Conservation (phyloP, 2,329 filamentous ascomycete genomes). For the Ascochyta koolunga region DNA sequence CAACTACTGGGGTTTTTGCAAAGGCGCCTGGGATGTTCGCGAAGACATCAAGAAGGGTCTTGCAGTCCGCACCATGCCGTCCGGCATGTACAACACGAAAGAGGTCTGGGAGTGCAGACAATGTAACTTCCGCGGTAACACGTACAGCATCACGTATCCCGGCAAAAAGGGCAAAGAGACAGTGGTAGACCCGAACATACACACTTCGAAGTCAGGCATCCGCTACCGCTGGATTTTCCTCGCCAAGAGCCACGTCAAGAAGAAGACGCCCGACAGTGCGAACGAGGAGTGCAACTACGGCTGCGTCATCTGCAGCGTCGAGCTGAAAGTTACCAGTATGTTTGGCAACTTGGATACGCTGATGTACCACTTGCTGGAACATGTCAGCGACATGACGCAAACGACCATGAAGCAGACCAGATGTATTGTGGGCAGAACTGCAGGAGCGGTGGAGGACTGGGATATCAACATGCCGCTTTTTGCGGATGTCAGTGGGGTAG, state of each 20-base stretch:
- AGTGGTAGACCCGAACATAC: slow-evolving; percentile 38
- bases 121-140: slow-evolving; percentile 44
- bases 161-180: slow-evolving; percentile 36
- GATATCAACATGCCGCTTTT: slow-evolving; percentile 47
- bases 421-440: slow-evolving; percentile 45
- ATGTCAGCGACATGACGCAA: slow-evolving; percentile 40
- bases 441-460: slow-evolving; percentile 42
- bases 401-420: slow-evolving; percentile 37
- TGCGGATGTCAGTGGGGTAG: slow-evolving; percentile 18
- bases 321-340: slow-evolving; percentile 40
- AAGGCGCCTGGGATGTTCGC: slow-evolving; percentile 47
- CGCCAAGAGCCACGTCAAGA: slow-evolving; percentile 44
- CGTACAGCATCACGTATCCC: slow-evolving; percentile 29
- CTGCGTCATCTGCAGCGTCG: slow-evolving; percentile 44
- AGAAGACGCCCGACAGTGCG: slow-evolving; percentile 14
- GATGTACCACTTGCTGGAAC: slow-evolving; percentile 49
- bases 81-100: slow-evolving; percentile 43
- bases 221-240: slow-evolving; percentile 49
- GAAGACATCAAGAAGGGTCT: slow-evolving; percentile 46
- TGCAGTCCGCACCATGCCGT: slow-evolving; percentile 33
- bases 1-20: slow-evolving; percentile 51
- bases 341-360: slow-evolving; percentile 49
- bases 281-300: slow-evolving; percentile 39
- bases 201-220: slow-evolving; percentile 33
- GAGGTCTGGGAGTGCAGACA: slow-evolving; percentile 45